phyloP scores from a whole-genome alignment of 352 stramenopile genomes.

The Globisporangium nodosum region DNA sequence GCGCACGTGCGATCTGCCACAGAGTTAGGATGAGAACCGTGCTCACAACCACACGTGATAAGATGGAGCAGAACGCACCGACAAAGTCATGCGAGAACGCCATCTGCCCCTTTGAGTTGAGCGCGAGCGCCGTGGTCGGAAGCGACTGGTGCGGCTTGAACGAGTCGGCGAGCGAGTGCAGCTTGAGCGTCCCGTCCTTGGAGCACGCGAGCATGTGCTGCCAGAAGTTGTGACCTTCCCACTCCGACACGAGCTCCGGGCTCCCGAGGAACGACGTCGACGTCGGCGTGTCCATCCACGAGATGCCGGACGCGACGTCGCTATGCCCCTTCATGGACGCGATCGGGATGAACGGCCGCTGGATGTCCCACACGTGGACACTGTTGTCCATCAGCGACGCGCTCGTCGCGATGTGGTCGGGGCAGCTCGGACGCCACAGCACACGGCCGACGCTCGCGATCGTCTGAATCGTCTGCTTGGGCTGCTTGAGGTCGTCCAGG shows the following conservation, averaged over 20 bases:
- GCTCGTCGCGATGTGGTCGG: slow-evolving; percentile 81
- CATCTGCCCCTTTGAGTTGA: slow-evolving; percentile 78
- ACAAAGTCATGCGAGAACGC: slow-evolving; percentile 83
- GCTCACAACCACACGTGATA: neutral
- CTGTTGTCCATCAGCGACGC: slow-evolving; percentile 84
- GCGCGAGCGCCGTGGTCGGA: slow-evolving; percentile 57
- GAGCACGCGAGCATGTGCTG: slow-evolving; percentile 87
- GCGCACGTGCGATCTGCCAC: slow-evolving; percentile 66
- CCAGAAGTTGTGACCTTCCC: slow-evolving; percentile 76
- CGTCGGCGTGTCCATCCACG: slow-evolving; percentile 79
- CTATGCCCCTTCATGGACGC: slow-evolving; percentile 83
- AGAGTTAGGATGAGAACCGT: neutral
- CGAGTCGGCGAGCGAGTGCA: slow-evolving; percentile 78
- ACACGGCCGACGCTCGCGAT: slow-evolving; percentile 83
- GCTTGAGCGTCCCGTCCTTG: slow-evolving; percentile 82
- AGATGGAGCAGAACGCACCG: slow-evolving; percentile 28
- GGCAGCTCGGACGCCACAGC: slow-evolving; percentile 68
- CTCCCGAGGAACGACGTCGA: slow-evolving; percentile 18
- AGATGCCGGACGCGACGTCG: slow-evolving; percentile 78
- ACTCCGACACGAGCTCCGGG: slow-evolving; percentile 27
- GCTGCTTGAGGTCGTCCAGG: slow-evolving; percentile 59
- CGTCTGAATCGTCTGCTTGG: slow-evolving; percentile 80
- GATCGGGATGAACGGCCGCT: slow-evolving; percentile 78
- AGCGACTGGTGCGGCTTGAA: slow-evolving; percentile 82
- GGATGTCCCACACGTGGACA: slow-evolving; percentile 84